Evolutionary conservation across 108 stramenopile species (phyloP).

Genomic region (Fistulifera solaris): DNA sequence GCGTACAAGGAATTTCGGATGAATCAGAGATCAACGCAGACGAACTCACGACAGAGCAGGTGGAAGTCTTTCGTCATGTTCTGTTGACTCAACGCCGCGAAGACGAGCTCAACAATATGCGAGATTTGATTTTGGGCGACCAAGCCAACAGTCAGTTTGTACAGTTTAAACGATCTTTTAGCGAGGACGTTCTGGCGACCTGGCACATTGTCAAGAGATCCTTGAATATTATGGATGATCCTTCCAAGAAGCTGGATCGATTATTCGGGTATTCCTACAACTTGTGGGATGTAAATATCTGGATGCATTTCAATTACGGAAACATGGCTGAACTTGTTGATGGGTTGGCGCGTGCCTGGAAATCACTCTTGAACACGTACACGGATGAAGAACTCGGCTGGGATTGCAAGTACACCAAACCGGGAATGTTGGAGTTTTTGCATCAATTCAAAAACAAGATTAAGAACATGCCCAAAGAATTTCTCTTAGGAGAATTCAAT

Average conservation of each 20-base stretch:
- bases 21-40: constrained; percentile 5
- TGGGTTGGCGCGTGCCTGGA: constrained; percentile 20
- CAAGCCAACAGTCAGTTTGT: constrained; percentile 6
- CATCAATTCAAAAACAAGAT: constrained; percentile 12
- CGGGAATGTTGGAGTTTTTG: constrained; percentile 18
- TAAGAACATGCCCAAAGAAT: no score
- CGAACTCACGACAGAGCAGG: constrained; percentile 14
- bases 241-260: constrained; percentile 19
- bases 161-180: constrained; percentile 15
- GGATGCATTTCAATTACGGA: constrained; percentile 28
- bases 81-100: constrained; percentile 18
- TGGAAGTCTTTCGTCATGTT: constrained; percentile 18
- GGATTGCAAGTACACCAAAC: constrained; percentile 25
- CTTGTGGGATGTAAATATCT: constrained; percentile 11
- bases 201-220: not conserved
- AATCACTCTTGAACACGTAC: constrained; percentile 11
- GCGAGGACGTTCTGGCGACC: not conserved
- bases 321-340: constrained; percentile 17
- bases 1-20: constrained; percentile 6
- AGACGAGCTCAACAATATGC: constrained; percentile 14
- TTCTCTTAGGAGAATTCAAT: no score
- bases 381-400: constrained; percentile 18
- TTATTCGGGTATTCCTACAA: constrained; percentile 25
- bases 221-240: no score
- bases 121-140: constrained; percentile 14